These are phyloP conservation scores for Silene coronaria DNA, from an alignment of 179 eudicot genomes.

Conservation along the genomic window DNA sequence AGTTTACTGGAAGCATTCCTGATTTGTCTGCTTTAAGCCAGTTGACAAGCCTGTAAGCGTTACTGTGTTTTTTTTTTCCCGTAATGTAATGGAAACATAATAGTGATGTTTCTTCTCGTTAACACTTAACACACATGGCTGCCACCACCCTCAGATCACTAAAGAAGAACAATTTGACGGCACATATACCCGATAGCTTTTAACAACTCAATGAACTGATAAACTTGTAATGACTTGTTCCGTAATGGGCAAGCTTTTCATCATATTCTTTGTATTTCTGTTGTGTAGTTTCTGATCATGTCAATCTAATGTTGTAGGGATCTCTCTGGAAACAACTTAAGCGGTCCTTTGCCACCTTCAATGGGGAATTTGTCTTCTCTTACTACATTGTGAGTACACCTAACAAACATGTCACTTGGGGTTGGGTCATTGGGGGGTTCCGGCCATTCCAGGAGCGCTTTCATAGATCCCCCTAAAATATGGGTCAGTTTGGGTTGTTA, in stretches of 20 bases:
- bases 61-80: neutral
- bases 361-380: constrained; percentile 61
- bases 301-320: constrained; percentile 51
- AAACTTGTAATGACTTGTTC: constrained; percentile 50
- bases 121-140: neutral
- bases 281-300: constrained; percentile 2
- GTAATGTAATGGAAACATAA: neutral
- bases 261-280: neutral
- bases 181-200: constrained; percentile 80
- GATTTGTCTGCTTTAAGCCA: constrained; percentile 62
- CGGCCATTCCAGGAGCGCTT: too few species aligned
- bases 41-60: constrained; percentile 66
- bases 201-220: constrained; percentile 48
- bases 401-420: neutral
- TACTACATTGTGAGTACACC: constrained; percentile 61
- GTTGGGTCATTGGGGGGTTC: neutral
- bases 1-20: constrained; percentile 79
- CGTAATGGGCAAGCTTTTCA: neutral
- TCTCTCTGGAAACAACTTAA: constrained; percentile 70
- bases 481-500: neutral
- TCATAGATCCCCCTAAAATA: neutral
- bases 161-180: constrained; percentile 60
- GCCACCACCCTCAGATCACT: constrained; percentile 49
- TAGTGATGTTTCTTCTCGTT: neutral
- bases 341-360: constrained; percentile 78